Evolutionary conservation across 768 basidiomycete species (phyloP), one percentile per base, ranked within the genome.

Genomic region (Pilatotrama ljubarskyi): DNA sequence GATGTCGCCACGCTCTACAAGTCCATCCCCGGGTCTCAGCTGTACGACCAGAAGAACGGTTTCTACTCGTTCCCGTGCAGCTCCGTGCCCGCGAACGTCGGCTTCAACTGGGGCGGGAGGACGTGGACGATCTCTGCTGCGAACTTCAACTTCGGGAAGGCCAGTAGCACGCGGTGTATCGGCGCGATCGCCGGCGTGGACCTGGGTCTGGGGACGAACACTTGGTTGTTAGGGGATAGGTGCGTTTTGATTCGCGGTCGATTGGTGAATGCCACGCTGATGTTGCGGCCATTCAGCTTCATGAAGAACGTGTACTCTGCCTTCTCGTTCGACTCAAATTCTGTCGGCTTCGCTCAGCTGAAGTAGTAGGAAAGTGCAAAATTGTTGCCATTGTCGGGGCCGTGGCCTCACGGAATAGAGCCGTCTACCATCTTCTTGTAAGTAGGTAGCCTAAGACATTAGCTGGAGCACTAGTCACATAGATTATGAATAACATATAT

Each of bases 41-140:
- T 48, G 24, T 56, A 54, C 41, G 63, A 64, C 55, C 26, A 54
- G 17, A 36, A 36, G 17, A n/a, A 51, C 17, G 69, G 68, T 6
- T 52, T 52, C 41, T 70, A 77, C 56, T 72, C 72, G 17, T 63
- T 64, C 61, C 61, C 65, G 13, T 66, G 66, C 59, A 44, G 60
- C 38, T 17, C 55, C 18, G 36, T 55, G 15, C 68, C 69, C 5
- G 52, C 58, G 20, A 32, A 32, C 29, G 57, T 75, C 22, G 46
- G 64, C 10, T 69, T 77, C 61, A 55, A 63, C 10, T 75, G 76
- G 65, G 71, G 71, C 22, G 61, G 61, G 4, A 40, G 52, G 42
- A 56, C 41, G 1, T 76, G 70, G 65, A 36, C 58, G 1, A 66
- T 77, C 64, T 51, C 52, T 29, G 24, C 66, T 2, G 46, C 44